Conservation (phyloP, 176 grass and related monocot species). For the Paspalum notatum region DNA sequence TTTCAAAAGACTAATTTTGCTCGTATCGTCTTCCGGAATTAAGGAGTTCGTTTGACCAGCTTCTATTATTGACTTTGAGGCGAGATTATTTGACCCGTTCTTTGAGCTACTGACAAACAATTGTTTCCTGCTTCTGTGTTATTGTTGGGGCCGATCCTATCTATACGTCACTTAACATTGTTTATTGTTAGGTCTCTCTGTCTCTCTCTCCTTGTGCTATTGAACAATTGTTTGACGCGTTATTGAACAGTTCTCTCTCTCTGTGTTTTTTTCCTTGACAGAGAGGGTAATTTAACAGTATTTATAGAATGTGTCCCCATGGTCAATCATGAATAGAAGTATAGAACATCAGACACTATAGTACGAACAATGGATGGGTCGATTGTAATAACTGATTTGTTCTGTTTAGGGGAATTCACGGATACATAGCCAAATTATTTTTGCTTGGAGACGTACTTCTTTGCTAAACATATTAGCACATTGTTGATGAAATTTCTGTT, state of each 20-base stretch:
- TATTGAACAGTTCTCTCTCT: neutral
- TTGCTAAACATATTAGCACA: neutral
- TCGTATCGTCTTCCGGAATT: neutral
- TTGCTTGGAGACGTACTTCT: neutral
- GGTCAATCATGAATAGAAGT: constrained; percentile 1
- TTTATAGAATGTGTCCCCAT: neutral
- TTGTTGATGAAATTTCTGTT: neutral
- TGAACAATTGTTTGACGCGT: neutral
- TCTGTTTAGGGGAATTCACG: neutral
- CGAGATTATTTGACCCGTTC: constrained; percentile 26
- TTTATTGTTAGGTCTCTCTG: no score
- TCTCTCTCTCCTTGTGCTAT: no score
- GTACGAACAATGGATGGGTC: constrained; percentile 9
- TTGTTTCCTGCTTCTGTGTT: neutral
- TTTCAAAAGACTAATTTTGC: neutral
- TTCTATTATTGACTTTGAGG: constrained; percentile 18
- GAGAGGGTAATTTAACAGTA: constrained; percentile 16
- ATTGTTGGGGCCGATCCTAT: neutral
- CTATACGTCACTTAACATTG: no score
- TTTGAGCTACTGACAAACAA: neutral
- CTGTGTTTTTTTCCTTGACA: neutral
- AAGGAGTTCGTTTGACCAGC: neutral
- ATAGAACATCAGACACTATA: neutral
- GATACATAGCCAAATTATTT: neutral
- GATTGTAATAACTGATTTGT: neutral